phyloP scores from a whole-genome alignment of 495 filamentous ascomycete species.

The Barbatosphaeria neglecta region DNA sequence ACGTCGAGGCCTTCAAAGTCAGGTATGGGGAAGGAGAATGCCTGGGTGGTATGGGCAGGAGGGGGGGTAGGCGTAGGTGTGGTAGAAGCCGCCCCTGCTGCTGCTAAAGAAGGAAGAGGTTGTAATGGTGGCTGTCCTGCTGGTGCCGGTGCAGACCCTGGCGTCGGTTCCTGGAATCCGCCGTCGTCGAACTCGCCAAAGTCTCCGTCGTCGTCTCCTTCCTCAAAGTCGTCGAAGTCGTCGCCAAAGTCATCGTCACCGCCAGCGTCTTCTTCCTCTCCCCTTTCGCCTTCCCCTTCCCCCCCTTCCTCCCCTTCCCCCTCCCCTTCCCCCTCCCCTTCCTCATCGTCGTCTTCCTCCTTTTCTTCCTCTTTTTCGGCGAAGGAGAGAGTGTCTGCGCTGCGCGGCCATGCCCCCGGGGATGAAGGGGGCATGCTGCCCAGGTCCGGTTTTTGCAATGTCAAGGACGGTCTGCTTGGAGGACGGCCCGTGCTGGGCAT shows the following conservation, averaged over 20 bases:
- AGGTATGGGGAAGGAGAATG: slow-evolving; percentile 39
- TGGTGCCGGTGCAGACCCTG: slow-evolving; percentile 26
- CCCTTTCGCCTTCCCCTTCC: slow-evolving; percentile 18
- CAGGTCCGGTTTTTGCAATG: slow-evolving; percentile 6
- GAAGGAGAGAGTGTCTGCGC: too few species aligned
- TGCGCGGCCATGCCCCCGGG: too few species aligned
- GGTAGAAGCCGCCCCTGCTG: too few species aligned
- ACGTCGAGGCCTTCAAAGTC: slow-evolving; percentile 54
- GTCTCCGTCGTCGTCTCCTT: slow-evolving; percentile 61
- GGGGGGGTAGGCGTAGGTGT: neutral
- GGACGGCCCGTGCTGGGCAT: slow-evolving; percentile 11
- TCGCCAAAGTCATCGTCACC: slow-evolving; percentile 58
- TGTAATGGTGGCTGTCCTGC: slow-evolving; percentile 27
- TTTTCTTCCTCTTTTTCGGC: too few species aligned
- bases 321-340: too few species aligned
- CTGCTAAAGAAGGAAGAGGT: slow-evolving; percentile 5
- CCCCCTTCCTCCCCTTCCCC: neutral
- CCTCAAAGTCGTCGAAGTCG: slow-evolving; percentile 95
- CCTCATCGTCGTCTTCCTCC: slow-evolving; percentile 2
- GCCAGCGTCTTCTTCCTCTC: slow-evolving; percentile 14
- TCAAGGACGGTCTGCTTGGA: slow-evolving; percentile 26
- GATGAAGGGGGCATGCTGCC: too few species aligned
- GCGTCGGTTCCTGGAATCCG: slow-evolving; percentile 47
- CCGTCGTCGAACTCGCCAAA: slow-evolving; percentile 89
- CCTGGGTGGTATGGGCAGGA: neutral